Conservation (phyloP, 2,329 filamentous ascomycete genomes). For the Penicillium sp. region DNA sequence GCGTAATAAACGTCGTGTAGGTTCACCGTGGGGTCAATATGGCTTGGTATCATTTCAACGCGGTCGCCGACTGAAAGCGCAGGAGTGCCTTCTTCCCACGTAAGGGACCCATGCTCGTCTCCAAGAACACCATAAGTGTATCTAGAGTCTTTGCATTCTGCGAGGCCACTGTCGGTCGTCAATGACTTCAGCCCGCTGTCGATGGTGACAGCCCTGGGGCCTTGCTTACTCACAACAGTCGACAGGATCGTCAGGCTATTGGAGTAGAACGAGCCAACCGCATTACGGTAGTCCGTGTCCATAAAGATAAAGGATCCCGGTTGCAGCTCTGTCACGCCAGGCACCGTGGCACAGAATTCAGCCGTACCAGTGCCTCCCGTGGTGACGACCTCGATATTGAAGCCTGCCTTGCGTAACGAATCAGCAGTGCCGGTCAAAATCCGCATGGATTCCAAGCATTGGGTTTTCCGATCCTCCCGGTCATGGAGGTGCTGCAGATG, state of each 20-base stretch:
- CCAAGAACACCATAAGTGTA: slow-evolving; percentile 48
- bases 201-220: slow-evolving; percentile 46
- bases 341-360: slow-evolving; percentile 53
- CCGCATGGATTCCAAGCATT: slow-evolving; percentile 49
- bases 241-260: slow-evolving; percentile 52
- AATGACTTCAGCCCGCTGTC: slow-evolving; percentile 53
- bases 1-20: slow-evolving; percentile 54
- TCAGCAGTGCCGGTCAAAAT: slow-evolving; percentile 47
- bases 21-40: slow-evolving; percentile 57
- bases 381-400: slow-evolving; percentile 51
- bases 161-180: slow-evolving; percentile 53
- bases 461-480: slow-evolving; percentile 40
- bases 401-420: slow-evolving; percentile 42
- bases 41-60: slow-evolving; percentile 55
- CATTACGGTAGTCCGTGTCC: slow-evolving; percentile 57
- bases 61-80: slow-evolving; percentile 46
- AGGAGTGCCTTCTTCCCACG: slow-evolving; percentile 44
- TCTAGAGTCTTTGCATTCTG: slow-evolving; percentile 47
- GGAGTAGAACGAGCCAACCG: slow-evolving; percentile 49
- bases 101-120: slow-evolving; percentile 51
- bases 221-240: slow-evolving; percentile 51
- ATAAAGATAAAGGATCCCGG: slow-evolving; percentile 58
- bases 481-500: slow-evolving; percentile 54
- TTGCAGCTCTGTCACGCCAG: slow-evolving; percentile 55
- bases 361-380: slow-evolving; percentile 54